Base-by-base conservation (phyloP, 2,329 filamentous ascomycete species). In the Aspergillus awamori region DNA sequence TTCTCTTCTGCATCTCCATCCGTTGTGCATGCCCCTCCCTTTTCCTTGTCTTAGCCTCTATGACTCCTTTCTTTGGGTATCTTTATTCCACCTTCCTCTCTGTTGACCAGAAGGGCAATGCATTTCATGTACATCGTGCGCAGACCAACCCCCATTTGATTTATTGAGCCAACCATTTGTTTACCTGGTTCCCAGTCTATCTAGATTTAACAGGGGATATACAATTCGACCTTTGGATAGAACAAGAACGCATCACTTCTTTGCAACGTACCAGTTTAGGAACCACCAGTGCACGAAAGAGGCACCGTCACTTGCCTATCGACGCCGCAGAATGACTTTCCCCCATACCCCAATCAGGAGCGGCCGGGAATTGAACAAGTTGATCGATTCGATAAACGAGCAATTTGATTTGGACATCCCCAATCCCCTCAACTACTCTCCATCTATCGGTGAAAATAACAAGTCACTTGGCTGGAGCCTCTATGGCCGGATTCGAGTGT, bases 391-490 rank as follows among this genome's bases (percentile, higher is more conserved):
- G 3, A 65, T 80, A 41, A 80, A 79, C 63, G 55, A 67, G 2
- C 61, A 66, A 33, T 80, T 72, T 63, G 68, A 67, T 2, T 65
- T 79, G 2, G 68, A 75, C 13, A 73, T 79, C 6, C 73, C 72
- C 2, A 70, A 70, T 45, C 67, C 65, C 1, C 56, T 41, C 1
- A 45, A 64, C 11, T 64, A 57, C 36, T 71, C 70, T 0, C 72
- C 71, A 0, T 62, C 63, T 0, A 52, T 55, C 0, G 64, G 64
- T 1, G 41, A 52, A 0, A 56, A 66, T 2, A 57, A 68, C 3
- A 63, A 57, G 5, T 62, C 70, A 0, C 55, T 69, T 5, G 64
- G 63, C 4, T 69, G 67, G 63, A 66, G 67, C 56, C 70, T 69
- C 22, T 75, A 73, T 43, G 63, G 61, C 2, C 65, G 68, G 1